These are phyloP conservation scores for Globisporangium cystogenes DNA, from an alignment of 352 stramenopile species.

Conservation along the genomic window DNA sequence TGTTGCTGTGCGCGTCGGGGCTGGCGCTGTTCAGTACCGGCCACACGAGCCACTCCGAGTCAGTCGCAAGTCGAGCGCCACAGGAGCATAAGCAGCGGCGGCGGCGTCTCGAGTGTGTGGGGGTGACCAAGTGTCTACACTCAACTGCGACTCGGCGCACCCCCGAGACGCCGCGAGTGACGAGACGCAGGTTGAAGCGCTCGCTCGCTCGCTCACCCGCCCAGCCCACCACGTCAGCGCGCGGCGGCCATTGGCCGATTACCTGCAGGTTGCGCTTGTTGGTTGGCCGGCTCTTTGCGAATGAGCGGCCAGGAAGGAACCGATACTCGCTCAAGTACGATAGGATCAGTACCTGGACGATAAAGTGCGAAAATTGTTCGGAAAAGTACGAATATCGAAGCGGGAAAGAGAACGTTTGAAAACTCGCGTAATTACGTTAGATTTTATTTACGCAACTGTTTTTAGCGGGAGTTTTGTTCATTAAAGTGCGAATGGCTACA, in stretches of 20 bases:
- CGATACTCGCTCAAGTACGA: not conserved
- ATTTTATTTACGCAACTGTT: not conserved
- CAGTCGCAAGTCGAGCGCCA: too few species aligned
- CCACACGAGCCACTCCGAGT: not conserved
- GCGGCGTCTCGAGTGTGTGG: too few species aligned
- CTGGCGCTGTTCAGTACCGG: not conserved
- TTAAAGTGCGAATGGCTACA: not conserved
- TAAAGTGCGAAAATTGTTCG: too few species aligned
- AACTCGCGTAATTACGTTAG: too few species aligned
- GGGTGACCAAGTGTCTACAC: too few species aligned
- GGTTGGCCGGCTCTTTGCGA: not conserved
- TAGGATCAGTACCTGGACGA: too few species aligned
- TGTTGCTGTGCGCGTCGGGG: not conserved
- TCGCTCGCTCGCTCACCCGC: too few species aligned
- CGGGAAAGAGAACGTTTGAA: too few species aligned
- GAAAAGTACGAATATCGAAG: too few species aligned
- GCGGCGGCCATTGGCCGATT: not conserved
- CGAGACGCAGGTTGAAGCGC: constrained; percentile 1
- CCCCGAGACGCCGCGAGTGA: not conserved
- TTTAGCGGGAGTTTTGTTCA: not conserved
- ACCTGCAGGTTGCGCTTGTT: not conserved
- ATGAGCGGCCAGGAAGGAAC: not conserved
- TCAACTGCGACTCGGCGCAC: too few species aligned
- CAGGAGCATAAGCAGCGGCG: too few species aligned
- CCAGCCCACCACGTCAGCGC: not conserved